Base-by-base conservation (phyloP, 2,329 filamentous ascomycete genomes). In the Ascocoryne sarcoides region DNA sequence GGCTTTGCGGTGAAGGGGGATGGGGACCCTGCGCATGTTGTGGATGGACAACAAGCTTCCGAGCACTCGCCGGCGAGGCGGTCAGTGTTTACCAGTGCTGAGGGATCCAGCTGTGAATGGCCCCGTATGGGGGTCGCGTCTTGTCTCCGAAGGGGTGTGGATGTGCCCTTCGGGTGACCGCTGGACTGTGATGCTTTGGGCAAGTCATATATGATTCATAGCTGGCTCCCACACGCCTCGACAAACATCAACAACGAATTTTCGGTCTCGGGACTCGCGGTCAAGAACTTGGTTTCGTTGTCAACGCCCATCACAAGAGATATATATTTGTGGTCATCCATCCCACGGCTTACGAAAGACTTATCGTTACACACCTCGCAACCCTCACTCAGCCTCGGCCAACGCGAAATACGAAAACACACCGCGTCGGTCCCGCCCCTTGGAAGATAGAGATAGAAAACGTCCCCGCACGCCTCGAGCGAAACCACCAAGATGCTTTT, bases 401-500 rank as follows among this genome's bases (percentile, higher is more conserved):
- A n/a, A 40, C 45, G 32, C 39, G 28, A 40, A 28, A 38, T 15
- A 37, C 31, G 19, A 41, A 26, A 38, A 32, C 12, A 16, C 33
- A 29, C 28, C 39, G 34, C n/a, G 16, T 32, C 10, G 21, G 32
- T 12, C 23, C 7, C 23, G 23, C 23, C 7, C 23, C 23, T 12
- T 26, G 7, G 7, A 7, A 7, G 23, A 7, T 12, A 7, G 12
- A 7, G 12, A 26, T 7, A 26, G 23, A 37, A 15, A 26, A 37
- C 5, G 30, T 9, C 14, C 12, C 8, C 15, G 31, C 30, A 14
- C 12, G 19, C 30, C 29, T 26, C 12, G 23, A 31, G 17, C 15
- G 12, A 15, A 36, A 14, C 28, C 15, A 19, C 16, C 29, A 42
- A 33, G 26, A 57, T 57, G 52, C 52, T 54, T 46, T 55, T 55